phyloP scores from a whole-genome alignment of 169 alveolate species.

The Cryptosporidium baileyi region DNA sequence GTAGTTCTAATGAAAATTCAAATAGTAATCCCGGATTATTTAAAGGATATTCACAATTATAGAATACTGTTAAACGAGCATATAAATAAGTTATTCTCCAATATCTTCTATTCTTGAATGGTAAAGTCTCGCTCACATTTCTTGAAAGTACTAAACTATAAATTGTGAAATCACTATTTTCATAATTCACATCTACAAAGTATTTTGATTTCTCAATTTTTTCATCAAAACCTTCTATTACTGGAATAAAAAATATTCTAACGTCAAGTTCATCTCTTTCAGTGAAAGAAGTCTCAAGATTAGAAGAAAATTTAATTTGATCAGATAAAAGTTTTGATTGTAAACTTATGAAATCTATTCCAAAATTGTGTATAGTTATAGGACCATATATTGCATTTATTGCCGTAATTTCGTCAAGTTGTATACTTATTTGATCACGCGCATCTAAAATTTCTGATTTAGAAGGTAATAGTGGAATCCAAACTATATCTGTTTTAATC shows the following conservation, averaged over 20 bases:
- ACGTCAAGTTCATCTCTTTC: constrained; percentile 4
- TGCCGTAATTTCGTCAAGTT: constrained; percentile 35
- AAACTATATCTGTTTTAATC: neutral
- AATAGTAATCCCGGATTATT: constrained; percentile 38
- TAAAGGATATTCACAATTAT: constrained; percentile 8
- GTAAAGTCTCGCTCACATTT: constrained; percentile 25
- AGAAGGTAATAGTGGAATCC: constrained; percentile 24
- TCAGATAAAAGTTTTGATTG: neutral
- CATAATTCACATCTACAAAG: neutral
- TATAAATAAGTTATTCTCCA: constrained; percentile 52
- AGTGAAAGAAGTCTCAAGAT: neutral
- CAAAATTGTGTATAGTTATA: constrained; percentile 3
- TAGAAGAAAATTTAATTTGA: neutral
- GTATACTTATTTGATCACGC: constrained; percentile 22
- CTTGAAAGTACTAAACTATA: constrained; percentile 49
- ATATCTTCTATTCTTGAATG: constrained; percentile 55
- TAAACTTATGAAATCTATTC: neutral
- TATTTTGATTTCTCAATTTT: neutral
- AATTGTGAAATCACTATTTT: neutral
- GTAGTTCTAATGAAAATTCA: constrained; percentile 57
- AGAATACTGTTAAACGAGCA: constrained; percentile 48
- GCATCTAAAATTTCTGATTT: neutral
- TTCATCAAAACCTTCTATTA: neutral
- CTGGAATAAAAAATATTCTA: constrained; percentile 23
- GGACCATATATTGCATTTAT: constrained; percentile 58